Evolutionary conservation across 1,284 basidiomycete genomes (phyloP), one percentile per base, ranked within the genome.

Genomic region (Irpex lacteus): DNA sequence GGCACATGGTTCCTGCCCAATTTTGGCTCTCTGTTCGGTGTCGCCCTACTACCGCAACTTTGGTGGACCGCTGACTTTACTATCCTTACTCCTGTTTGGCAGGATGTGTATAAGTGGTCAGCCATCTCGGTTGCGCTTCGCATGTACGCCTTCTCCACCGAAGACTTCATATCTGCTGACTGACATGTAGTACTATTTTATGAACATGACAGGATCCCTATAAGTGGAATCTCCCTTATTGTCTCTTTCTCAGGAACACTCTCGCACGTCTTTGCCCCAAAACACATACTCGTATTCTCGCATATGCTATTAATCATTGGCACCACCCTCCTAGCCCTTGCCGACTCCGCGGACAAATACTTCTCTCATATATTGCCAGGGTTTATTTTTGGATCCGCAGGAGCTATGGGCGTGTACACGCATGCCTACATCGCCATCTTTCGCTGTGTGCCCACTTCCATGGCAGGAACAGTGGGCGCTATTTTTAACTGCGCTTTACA

Each of bases 401-500:
- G 83, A 8, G 69, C 70, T 5, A 74, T 74, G 73, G 64, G 75
- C 54, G 68, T 68, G 19, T 76, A 71, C 66, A 75, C 74, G 19
- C 75, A 76, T 66, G 72, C 72, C 2, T 75, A 76, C 68, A 82
- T 87, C 63, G 82, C 83, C 11, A 78, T 86, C 52, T 81, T 86
- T 73, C 78, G 76, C 53, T 76, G 75, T 15, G 77, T 78, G 2
- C 84, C 85, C 1, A 63, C 81, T 2, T 73, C 75, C 15, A 80
- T 82, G 72, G 77, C 83, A 0, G 85, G 85, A 49, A 82, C 80
- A 0, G 80, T 85, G 1, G 83, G 84, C 13, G 85, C 85, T 1
- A 80, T 86, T 34, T 85, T 85, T 74, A 84, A 83, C 64, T 77
- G 79, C 32, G 82, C 82, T 8, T 76, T 85, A 0, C 83, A 87